phyloP scores from a whole-genome alignment of 2,329 filamentous ascomycete genomes.

The Penicillium crustosum region DNA sequence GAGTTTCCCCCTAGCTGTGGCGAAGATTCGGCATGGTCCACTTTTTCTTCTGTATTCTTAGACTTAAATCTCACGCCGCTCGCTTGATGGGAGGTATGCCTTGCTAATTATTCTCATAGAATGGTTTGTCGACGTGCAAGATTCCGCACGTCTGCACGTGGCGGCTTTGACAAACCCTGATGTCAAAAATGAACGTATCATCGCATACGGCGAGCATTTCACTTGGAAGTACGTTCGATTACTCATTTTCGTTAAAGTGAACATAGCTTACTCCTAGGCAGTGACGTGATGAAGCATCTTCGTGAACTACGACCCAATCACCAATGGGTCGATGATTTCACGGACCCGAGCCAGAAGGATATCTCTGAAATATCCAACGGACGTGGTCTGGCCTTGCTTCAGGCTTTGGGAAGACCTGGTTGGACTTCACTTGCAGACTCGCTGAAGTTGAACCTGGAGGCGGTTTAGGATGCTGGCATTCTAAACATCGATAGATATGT shows the following conservation, averaged over 20 bases:
- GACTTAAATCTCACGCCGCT: accelerated
- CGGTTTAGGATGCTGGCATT: not conserved
- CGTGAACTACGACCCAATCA: not conserved
- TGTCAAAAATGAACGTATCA: not conserved
- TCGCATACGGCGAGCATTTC: too few relatives aligned
- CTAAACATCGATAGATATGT: not conserved
- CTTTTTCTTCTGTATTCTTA: not conserved
- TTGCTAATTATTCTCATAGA: not conserved
- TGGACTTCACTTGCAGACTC: not conserved
- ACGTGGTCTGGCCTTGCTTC: not conserved
- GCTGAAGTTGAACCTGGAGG: not conserved
- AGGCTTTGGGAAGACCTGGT: not conserved
- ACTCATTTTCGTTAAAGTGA: too few relatives aligned
- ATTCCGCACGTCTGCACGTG: not conserved
- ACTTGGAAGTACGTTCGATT: too few relatives aligned
- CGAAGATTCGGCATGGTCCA: not conserved
- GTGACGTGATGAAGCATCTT: not conserved
- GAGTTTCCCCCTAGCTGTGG: not conserved
- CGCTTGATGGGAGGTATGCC: not conserved
- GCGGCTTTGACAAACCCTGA: not conserved
- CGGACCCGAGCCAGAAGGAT: not conserved
- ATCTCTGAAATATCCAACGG: not conserved
- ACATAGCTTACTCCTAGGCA: too few relatives aligned
- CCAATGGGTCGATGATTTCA: not conserved
- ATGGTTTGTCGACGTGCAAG: not conserved